These are phyloP conservation scores for Cytospora chrysosperma DNA, from an alignment of 2,329 filamentous ascomycete genomes.

Conservation along the genomic window DNA sequence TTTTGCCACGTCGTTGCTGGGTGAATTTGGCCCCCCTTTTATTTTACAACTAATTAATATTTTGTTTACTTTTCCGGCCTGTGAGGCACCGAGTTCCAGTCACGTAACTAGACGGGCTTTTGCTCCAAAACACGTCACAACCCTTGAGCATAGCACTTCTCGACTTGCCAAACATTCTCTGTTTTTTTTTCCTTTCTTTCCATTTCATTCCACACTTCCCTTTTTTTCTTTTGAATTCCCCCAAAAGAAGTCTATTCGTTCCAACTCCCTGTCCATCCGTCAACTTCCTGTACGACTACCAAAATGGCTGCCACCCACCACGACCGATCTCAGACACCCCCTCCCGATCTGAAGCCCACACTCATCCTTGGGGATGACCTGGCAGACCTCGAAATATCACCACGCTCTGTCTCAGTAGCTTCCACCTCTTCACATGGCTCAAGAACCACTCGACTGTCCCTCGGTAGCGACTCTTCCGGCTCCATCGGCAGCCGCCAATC, in stretches of 20 bases:
- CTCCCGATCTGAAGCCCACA: constrained; percentile 62
- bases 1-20: constrained; percentile 13
- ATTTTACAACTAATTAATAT: background rate
- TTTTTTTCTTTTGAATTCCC: too few relatives aligned
- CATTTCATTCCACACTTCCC: background rate
- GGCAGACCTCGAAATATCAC: constrained; percentile 50
- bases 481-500: constrained; percentile 61
- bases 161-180: constrained; percentile 1
- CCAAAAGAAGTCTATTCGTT: background rate
- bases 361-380: constrained; percentile 55
- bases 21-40: constrained; percentile 17
- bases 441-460: constrained; percentile 48
- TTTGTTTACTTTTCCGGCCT: constrained; percentile 15
- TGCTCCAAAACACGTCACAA: constrained; percentile 17
- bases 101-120: constrained; percentile 11
- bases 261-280: background rate
- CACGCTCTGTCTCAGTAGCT: constrained; percentile 61
- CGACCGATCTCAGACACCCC: constrained; percentile 59
- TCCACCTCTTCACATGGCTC: constrained; percentile 60
- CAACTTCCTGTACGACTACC: background rate
- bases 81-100: constrained; percentile 23
- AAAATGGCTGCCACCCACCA: constrained; percentile 39
- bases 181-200: background rate
- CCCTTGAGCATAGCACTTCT: background rate
- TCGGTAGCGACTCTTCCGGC: constrained; percentile 50